Evolutionary conservation across 495 filamentous ascomycete species (phyloP).

Genomic region (Xylaria cubensis): DNA sequence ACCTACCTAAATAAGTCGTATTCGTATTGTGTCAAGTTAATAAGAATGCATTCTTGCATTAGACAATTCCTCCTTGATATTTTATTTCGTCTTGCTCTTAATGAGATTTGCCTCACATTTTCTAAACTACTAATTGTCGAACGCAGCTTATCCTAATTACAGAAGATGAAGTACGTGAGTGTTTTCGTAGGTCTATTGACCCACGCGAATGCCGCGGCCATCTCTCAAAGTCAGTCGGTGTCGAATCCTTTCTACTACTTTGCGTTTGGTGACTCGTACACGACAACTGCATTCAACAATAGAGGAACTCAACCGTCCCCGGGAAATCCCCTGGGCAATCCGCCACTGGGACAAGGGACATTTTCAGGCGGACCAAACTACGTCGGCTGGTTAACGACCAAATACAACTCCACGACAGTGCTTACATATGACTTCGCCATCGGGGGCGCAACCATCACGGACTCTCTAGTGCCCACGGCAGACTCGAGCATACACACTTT

Average conservation of each 20-base stretch:
- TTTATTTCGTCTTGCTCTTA: not conserved
- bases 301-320: not conserved
- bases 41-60: not conserved
- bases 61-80: not conserved
- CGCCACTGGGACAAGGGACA: not conserved
- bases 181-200: not conserved
- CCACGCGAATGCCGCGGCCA: not conserved
- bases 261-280: not conserved
- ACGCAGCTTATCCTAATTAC: not conserved
- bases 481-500: not conserved
- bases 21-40: not conserved
- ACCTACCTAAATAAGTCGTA: not conserved
- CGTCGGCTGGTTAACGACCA: slow-evolving; percentile 2
- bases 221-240: not conserved
- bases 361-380: slow-evolving; percentile 1
- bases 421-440: not conserved
- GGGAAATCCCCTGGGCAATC: not conserved
- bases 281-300: not conserved
- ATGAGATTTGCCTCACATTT: not conserved
- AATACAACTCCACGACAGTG: slow-evolving; percentile 4
- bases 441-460: not conserved
- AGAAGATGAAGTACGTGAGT: not conserved
- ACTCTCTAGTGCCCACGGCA: not conserved
- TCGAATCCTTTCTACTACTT: not conserved
- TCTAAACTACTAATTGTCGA: too few species aligned